Evolutionary conservation across 2,329 filamentous ascomycete species (phyloP), one percentile per base, ranked within the genome.

Genomic region (Zymoseptoria crescenta): DNA sequence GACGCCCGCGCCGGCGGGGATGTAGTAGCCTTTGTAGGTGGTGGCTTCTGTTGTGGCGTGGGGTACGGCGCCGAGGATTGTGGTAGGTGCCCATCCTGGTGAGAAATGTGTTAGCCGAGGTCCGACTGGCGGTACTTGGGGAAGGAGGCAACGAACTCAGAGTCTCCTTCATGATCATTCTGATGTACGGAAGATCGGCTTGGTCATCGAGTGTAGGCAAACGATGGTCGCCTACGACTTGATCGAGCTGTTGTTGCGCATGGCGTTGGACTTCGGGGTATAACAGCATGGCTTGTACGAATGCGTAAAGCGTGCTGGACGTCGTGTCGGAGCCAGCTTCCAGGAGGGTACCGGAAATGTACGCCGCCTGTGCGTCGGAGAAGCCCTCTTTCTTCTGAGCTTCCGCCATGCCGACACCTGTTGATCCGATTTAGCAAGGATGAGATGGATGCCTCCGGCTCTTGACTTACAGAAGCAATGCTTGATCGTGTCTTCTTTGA

Each of bases 261-360:
- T 59, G 50, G 4, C 52, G 35, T 51, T 64, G 58, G 3, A 65
- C 61, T 8, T 65, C 63, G 1, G 66, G 67, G 20, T 59, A 63
- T 2, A 64, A 57, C 1, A 64, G 54, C 65, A 71, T 69, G 3
- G 69, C 70, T 50, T 68, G 71, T 1, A 76, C 66, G 54, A 74
- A 73, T 1, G 70, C 66, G 19, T 74, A 63, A 3, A 76, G 68
- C 1, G 72, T 65, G 1, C 64, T 65, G 0, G 69, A 67, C 0
- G 71, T 72, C 0, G 75, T 76, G 48, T 82, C 80, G 5, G 71
- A 70, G 4, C 75, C 75, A 13, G 70, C 75, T 64, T 76, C 73
- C 49, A 75, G 69, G 55, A 72, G 57, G 2, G 65, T 67, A 35
- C 69, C 70, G 6, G 62, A 62, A 1, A 77, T 65, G 56, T 78